Percentiles rank a stretch among this genome's conserved stretches.
phyloP scores from a whole-genome alignment of 2,329 filamentous ascomycete genomes.

The Cladosporium sphaerospermum region DNA sequence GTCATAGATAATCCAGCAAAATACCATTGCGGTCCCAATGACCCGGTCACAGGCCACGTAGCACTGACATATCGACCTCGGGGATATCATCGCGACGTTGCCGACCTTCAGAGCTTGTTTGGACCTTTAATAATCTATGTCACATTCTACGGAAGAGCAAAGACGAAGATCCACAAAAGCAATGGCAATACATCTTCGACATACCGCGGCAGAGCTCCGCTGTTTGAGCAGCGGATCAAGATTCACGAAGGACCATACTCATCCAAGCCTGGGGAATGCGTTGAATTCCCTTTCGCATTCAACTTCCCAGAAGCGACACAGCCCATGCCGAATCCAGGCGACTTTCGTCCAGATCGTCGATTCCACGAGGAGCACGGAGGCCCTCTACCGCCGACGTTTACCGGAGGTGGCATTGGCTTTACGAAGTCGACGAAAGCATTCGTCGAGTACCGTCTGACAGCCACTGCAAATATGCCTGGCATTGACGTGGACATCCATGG shows the following conservation, averaged over 20 bases:
- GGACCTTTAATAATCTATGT: constrained; percentile 9
- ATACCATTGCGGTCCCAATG: constrained; percentile 7
- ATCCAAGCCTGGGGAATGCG: neutral
- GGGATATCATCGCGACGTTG: no score
- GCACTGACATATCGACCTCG: constrained; percentile 4
- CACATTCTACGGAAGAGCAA: constrained; percentile 11
- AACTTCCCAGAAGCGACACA: constrained; percentile 8
- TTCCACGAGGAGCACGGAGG: constrained; percentile 6
- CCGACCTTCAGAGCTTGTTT: constrained; percentile 1
- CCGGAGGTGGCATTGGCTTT: neutral
- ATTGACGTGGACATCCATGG: constrained; percentile 9
- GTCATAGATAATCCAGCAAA: constrained; percentile 9
- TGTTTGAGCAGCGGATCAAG: constrained; percentile 5
- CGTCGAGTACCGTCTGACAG: constrained; percentile 10
- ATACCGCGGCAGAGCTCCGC: constrained; percentile 12
- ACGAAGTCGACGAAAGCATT: neutral
- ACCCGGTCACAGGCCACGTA: constrained; percentile 11
- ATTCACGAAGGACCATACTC: constrained; percentile 9
- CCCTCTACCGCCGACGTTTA: constrained; percentile 11
- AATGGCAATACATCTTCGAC: constrained; percentile 6
- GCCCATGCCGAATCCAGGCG: neutral
- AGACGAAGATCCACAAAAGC: constrained; percentile 12
- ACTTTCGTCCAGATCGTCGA: neutral
- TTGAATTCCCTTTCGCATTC: constrained; percentile 8
- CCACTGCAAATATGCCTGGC: constrained; percentile 3